These are phyloP conservation scores for Parsonsia alboflavescens DNA, from an alignment of 257 asterid genomes.

Conservation along the genomic window DNA sequence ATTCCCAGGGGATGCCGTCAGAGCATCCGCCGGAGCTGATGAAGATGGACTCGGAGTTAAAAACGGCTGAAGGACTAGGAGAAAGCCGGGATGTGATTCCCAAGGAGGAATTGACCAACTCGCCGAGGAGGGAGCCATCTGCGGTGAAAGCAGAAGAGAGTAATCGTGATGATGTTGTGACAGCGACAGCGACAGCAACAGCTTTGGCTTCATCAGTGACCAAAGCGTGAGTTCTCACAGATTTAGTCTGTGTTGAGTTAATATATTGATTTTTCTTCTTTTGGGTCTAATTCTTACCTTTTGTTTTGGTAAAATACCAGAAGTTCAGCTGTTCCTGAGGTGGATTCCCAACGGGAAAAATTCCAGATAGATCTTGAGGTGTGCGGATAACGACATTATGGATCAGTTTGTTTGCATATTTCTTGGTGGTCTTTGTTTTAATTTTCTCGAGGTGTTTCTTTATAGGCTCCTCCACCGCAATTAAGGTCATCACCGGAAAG, in stretches of 20 bases:
- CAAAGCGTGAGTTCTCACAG: constrained; percentile 47
- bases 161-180: constrained; percentile 35
- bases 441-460: not conserved
- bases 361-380: constrained; percentile 98
- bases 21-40: constrained; percentile 23
- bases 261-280: not conserved
- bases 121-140: constrained; percentile 48
- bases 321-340: constrained; percentile 29
- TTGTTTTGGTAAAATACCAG: constrained; percentile 31
- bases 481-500: constrained; percentile 56
- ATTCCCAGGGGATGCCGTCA: constrained; percentile 25
- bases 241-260: constrained; percentile 12
- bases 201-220: constrained; percentile 23
- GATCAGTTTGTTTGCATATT: not conserved
- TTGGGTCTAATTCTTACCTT: constrained; percentile 5
- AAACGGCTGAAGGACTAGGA: constrained; percentile 31
- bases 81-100: constrained; percentile 34
- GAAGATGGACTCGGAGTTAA: constrained; percentile 38
- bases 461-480: constrained; percentile 88
- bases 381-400: constrained; percentile 4
- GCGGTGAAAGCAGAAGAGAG: constrained; percentile 33
- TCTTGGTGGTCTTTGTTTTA: not conserved
- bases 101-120: constrained; percentile 39
- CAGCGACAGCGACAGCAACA: constrained; percentile 34
- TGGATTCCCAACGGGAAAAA: constrained; percentile 52